Evolutionary conservation across 805 yeast genomes (phyloP), one percentile per base, ranked within the genome.

Genomic region (Danielia oregonensis): DNA sequence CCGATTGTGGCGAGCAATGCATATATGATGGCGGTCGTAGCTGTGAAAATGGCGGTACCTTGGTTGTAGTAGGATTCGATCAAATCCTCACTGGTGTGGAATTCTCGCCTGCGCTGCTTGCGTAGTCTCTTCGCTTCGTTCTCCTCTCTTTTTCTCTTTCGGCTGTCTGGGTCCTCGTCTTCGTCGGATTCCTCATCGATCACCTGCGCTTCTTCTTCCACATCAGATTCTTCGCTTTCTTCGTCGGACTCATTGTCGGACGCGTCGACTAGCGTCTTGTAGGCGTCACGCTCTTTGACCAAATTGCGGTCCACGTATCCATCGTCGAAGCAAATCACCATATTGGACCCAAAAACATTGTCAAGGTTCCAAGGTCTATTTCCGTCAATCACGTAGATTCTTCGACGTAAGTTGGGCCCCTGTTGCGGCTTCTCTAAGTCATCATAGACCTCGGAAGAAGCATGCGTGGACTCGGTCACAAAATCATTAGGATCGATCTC

Each of bases 311-410:
- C 85, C 2, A 84, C 70, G 30, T 68, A 66, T 0, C 96, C 96
- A 55, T 91, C 97, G 52, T 89, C 97, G 40, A 89, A 74, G 57
- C 97, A 89, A 5, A 70, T 71, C 4, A 93, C 76, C 43, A 78
- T 70, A 7, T 78, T 77, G 5, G 91, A 80, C 1, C 95, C 96
- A 68, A 85, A 89, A 30, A 93, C 52, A 54, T 93, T 93, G 55
- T 89, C 96, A 44, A 93, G 65, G 59, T 89, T 89, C 97, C 98
- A 93, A 4, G 98, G 99, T 44, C 97, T 67, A 45, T 85, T 93
- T 3, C 95, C 88, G 59, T 93, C 99, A 36, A 93, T 70, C 8
- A 94, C 75, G 50, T 86, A 94, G 2, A 91, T 74, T 37, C 71
- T 76, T 43, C 93, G 70, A 30, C 62, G 72, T 26, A 71, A 55